Conservation (phyloP, 1,284 basidiomycete species). For the Apiotrichum siamense region DNA sequence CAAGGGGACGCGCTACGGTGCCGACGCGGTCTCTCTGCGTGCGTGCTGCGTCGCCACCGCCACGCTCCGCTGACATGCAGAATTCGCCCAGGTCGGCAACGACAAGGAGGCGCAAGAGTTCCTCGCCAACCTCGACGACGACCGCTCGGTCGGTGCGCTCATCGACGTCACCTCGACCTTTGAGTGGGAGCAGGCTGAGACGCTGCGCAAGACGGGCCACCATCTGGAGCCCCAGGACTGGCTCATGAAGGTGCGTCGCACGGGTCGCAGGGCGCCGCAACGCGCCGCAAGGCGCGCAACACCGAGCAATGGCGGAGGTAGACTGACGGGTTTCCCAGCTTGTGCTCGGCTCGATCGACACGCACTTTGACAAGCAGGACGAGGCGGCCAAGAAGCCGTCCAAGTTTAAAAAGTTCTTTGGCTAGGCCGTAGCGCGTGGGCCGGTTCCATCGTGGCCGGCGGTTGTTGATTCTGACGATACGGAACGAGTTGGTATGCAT, state of each 20-base stretch:
- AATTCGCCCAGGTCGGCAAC: slow-evolving; percentile 15
- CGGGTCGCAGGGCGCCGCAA: background rate
- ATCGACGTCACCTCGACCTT: slow-evolving; percentile 10
- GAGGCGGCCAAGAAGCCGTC: slow-evolving; percentile 1
- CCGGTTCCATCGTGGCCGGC: no score
- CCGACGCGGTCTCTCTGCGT: slow-evolving; percentile 6
- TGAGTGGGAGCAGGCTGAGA: slow-evolving; percentile 12
- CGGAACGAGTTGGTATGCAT: no score
- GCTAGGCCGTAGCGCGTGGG: background rate
- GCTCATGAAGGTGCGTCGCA: background rate
- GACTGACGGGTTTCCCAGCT: no score
- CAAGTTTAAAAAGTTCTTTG: background rate
- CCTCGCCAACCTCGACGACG: slow-evolving; percentile 11
- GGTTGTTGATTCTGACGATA: no score
- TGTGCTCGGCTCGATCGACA: slow-evolving; percentile 7
- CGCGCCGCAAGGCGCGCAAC: no score
- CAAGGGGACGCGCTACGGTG: slow-evolving; percentile 8
- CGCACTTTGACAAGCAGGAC: slow-evolving; percentile 3
- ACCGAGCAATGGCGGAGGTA: no score
- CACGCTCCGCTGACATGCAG: background rate
- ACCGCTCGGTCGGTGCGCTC: slow-evolving; percentile 7
- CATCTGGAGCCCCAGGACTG: slow-evolving; percentile 9
- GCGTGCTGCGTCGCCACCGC: background rate
- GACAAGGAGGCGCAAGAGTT: slow-evolving; percentile 13
- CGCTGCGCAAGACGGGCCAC: slow-evolving; percentile 9